Evolutionary conservation across 805 yeast genomes (phyloP).

Genomic region (Starmerella bacillaris): DNA sequence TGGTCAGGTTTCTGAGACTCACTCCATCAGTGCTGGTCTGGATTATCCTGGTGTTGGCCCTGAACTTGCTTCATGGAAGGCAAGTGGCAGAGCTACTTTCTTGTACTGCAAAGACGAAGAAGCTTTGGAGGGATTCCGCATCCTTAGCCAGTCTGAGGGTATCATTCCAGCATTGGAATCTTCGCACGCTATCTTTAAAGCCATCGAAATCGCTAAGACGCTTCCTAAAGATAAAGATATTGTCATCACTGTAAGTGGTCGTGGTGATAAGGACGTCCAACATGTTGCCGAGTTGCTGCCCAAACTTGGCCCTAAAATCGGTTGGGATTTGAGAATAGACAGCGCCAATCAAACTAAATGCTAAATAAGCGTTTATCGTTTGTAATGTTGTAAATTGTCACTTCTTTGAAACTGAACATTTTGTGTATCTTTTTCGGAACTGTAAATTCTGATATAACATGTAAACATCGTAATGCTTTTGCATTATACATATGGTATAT

Average conservation of each 20-base stretch:
- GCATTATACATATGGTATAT: too few relatives aligned
- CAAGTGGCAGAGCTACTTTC: constrained; percentile 79
- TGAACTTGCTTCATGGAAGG: constrained; percentile 88
- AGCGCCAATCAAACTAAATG: neutral
- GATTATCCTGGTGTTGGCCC: constrained; percentile 99
- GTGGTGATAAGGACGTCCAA: constrained; percentile 98
- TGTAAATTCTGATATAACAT: too few relatives aligned
- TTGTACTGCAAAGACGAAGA: constrained; percentile 89
- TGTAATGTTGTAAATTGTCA: too few relatives aligned
- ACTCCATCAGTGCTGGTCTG: constrained; percentile 93
- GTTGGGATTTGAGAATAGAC: constrained; percentile 82
- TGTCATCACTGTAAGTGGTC: constrained; percentile 82
- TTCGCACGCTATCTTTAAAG: constrained; percentile 91
- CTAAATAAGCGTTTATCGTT: too few relatives aligned
- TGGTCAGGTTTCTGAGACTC: constrained; percentile 96
- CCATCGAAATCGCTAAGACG: constrained; percentile 67
- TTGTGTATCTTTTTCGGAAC: too few relatives aligned
- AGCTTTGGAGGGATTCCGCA: constrained; percentile 77
- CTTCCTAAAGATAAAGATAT: constrained; percentile 63
- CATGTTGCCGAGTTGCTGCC: constrained; percentile 93
- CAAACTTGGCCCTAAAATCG: constrained; percentile 70
- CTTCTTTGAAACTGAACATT: too few relatives aligned
- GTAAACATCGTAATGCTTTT: too few relatives aligned
- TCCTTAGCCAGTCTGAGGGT: constrained; percentile 86
- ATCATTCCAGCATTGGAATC: constrained; percentile 97